Percentiles rank a stretch among this genome's conserved stretches.
These are phyloP conservation scores for Chondrus crispus DNA, from an alignment of 23 red algal species.

Conservation along the genomic window DNA sequence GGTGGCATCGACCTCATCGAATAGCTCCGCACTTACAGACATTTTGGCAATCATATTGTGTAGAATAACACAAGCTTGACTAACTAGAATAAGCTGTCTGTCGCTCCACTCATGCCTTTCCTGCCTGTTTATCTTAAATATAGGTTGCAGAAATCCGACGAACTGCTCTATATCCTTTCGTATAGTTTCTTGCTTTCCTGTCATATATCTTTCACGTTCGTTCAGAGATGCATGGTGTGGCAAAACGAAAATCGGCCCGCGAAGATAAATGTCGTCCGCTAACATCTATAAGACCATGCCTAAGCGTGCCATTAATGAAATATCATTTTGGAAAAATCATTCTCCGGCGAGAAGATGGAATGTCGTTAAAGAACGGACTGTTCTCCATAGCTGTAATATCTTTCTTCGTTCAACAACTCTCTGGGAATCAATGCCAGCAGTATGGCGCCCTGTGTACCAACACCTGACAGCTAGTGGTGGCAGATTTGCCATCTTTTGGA, in stretches of 20 bases:
- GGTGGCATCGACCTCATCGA: neutral
- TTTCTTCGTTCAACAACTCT: neutral
- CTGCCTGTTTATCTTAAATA: neutral
- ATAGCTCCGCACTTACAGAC: neutral
- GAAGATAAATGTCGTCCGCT: neutral
- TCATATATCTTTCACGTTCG: neutral
- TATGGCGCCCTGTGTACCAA: neutral
- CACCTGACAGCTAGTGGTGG: neutral
- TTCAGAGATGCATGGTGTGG: neutral
- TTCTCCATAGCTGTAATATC: neutral
- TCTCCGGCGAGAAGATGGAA: neutral
- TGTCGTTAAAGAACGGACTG: neutral
- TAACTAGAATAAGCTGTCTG: neutral
- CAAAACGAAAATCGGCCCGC: neutral
- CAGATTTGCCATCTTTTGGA: neutral
- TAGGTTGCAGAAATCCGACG: neutral
- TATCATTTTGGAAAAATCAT: neutral
- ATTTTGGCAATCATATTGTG: neutral
- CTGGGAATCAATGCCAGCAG: conserved; percentile 9
- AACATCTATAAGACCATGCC: conserved; percentile 7
- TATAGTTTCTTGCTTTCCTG: neutral
- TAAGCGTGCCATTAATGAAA: neutral
- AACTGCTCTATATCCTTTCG: neutral
- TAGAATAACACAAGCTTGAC: neutral
- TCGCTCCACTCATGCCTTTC: neutral